Conservation (phyloP, 192 early-diverging fungal genomes). For the Entomortierella parvispora region DNA sequence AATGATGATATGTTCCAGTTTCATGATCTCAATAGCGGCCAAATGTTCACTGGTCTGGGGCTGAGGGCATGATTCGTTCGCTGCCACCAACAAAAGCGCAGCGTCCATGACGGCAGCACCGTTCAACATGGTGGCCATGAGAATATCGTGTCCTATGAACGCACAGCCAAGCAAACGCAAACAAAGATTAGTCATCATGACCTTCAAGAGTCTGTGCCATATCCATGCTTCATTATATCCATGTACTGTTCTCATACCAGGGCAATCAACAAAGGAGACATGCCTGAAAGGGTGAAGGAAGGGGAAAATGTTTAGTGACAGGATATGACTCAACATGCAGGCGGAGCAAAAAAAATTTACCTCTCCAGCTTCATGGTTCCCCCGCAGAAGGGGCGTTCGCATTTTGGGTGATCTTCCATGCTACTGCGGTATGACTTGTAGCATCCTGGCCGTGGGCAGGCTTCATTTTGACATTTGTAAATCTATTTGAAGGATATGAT, state of each 20-base stretch:
- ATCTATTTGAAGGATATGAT: slow-evolving; percentile 71
- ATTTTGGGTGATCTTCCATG: slow-evolving; percentile 88
- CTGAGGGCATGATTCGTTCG: slow-evolving; percentile 98
- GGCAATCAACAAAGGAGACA: slow-evolving; percentile 99
- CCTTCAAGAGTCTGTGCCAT: too few species aligned
- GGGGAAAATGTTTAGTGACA: neutral
- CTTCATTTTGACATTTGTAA: slow-evolving; percentile 95
- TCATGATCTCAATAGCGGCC: slow-evolving; percentile 99
- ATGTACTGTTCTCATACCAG: slow-evolving; percentile 63
- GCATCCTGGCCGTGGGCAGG: slow-evolving; percentile 95
- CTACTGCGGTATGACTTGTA: slow-evolving; percentile 88
- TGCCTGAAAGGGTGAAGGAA: slow-evolving; percentile 64
- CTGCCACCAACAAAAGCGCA: slow-evolving; percentile 95
- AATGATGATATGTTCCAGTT: slow-evolving; percentile 95
- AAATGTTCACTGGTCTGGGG: slow-evolving; percentile 99
- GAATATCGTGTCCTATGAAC: slow-evolving; percentile 87
- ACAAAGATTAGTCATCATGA: neutral
- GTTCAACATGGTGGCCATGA: slow-evolving; percentile 99
- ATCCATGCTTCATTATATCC: neutral
- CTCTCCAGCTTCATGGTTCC: slow-evolving; percentile 88
- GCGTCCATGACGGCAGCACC: slow-evolving; percentile 99
- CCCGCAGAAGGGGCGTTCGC: slow-evolving; percentile 85
- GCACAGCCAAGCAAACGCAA: neutral
- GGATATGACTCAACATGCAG: slow-evolving; percentile 5
- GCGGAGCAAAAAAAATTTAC: slow-evolving; percentile 34